phyloP scores from a whole-genome alignment of 306 rosid genomes.

The barrel medic (Medicago truncatula) region DNA sequence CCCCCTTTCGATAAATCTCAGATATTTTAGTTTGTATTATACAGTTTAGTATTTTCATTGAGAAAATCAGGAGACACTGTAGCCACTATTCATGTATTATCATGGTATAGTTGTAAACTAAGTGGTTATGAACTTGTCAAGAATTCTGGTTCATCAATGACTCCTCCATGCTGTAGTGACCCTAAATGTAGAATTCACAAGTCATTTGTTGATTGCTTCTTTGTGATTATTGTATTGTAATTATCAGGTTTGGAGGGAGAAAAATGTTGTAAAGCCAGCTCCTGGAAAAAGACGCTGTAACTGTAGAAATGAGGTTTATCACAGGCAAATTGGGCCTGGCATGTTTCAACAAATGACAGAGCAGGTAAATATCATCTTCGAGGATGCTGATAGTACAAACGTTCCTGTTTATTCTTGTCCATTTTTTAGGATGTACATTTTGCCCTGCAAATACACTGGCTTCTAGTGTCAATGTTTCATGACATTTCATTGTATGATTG shows the following conservation, averaged over 20 bases:
- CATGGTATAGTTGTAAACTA: conserved; percentile 20
- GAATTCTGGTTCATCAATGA: conserved; percentile 3
- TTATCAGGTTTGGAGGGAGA: conserved; percentile 96
- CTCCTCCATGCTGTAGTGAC: background rate
- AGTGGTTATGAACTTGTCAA: background rate
- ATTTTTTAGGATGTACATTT: conserved; percentile 11
- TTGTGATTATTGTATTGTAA: conserved; percentile 33
- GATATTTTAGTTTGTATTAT: conserved; percentile 10
- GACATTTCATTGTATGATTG: conserved; percentile 6
- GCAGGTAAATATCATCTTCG: conserved; percentile 59
- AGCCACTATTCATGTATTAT: background rate
- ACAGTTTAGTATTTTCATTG: conserved; percentile 5
- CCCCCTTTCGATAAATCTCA: background rate
- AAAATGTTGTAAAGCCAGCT: conserved; percentile 82
- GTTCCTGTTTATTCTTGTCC: conserved; percentile 1
- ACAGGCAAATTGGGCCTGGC: conserved; percentile 98
- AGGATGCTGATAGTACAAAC: conserved; percentile 23
- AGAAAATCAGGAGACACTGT: background rate
- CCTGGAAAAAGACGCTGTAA: conserved; percentile 97
- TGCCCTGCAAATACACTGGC: background rate
- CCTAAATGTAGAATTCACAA: conserved; percentile 7
- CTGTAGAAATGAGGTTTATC: conserved; percentile 96
- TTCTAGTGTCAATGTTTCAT: conserved; percentile 17
- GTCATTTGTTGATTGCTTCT: conserved; percentile 22
- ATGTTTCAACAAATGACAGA: conserved; percentile 99